Evolutionary conservation across 192 early-diverging fungal genomes (phyloP).

Genomic region (Kickxella alabastrina): DNA sequence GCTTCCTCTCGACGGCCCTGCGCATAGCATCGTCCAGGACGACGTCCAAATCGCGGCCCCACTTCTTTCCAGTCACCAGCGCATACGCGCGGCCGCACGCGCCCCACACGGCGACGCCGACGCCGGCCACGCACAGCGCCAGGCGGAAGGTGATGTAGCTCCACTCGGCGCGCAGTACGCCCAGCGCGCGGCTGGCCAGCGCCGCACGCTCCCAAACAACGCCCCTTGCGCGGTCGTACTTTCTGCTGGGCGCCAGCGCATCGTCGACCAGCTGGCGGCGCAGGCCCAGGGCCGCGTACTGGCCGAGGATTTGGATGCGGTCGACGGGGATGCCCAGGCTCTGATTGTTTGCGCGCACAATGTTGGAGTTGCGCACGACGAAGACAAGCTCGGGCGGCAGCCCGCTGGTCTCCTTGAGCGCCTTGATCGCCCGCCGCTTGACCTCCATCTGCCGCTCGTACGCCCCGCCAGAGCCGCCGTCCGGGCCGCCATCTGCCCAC

Average conservation of each 20-base stretch:
- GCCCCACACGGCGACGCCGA: constrained; percentile 39
- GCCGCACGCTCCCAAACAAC: constrained; percentile 16
- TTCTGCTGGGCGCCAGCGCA: constrained; percentile 12
- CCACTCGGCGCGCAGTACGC: constrained; percentile 27
- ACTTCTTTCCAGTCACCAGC: constrained; percentile 15
- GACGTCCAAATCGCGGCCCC: constrained; percentile 61
- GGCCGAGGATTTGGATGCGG: constrained; percentile 79
- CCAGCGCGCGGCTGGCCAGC: constrained; percentile 6
- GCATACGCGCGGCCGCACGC: constrained; percentile 20
- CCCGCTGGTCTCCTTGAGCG: constrained; percentile 63
- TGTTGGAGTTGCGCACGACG: constrained; percentile 83
- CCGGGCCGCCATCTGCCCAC: not conserved
- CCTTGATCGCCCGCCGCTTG: constrained; percentile 68
- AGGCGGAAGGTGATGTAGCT: constrained; percentile 39
- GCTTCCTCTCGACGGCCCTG: constrained; percentile 62
- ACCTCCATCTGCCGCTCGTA: constrained; percentile 72
- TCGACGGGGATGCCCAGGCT: constrained; percentile 81
- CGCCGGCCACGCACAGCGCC: constrained; percentile 42
- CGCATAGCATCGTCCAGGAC: constrained; percentile 71
- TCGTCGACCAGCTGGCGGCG: constrained; percentile 47
- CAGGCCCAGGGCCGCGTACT: constrained; percentile 64
- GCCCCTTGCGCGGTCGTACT: constrained; percentile 11
- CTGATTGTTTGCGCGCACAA: constrained; percentile 82
- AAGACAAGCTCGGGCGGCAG: constrained; percentile 90
- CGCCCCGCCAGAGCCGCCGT: constrained; percentile 4